A percentile compares a stretch with the other conserved stretches of the same genome.
phyloP scores from a whole-genome alignment of 1,139 yeast species.

The Diutina pseudorugosa region DNA sequence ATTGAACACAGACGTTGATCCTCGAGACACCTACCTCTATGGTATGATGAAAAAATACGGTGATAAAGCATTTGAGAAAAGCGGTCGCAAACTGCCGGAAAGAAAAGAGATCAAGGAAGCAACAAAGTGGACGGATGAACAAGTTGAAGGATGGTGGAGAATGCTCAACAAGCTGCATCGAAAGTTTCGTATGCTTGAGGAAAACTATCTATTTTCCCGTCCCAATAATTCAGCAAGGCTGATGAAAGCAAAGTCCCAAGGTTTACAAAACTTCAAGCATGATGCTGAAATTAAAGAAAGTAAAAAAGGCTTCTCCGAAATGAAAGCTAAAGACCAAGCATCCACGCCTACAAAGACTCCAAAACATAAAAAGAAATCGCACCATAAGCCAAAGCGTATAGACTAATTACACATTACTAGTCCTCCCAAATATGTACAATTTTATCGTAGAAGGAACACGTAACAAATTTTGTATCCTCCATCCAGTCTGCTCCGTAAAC shows the following conservation, averaged over 20 bases:
- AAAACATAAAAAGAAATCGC: conserved; percentile 3
- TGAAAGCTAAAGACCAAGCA: neutral
- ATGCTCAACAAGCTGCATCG: conserved; percentile 58
- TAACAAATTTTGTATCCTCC: conserved; percentile 33
- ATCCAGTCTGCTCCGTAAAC: conserved; percentile 94
- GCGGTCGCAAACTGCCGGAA: conserved; percentile 35
- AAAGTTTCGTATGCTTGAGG: conserved; percentile 49
- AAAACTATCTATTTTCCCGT: conserved; percentile 22
- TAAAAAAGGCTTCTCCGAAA: neutral
- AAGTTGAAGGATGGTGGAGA: conserved; percentile 86
- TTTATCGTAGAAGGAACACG: conserved; percentile 87
- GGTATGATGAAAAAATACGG: conserved; percentile 42
- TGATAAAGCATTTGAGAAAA: conserved; percentile 31
- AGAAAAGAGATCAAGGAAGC: conserved; percentile 41
- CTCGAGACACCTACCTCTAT: conserved; percentile 45
- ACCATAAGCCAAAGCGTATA: neutral
- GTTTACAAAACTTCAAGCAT: neutral
- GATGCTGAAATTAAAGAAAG: neutral
- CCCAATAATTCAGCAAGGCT: neutral
- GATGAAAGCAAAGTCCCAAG: neutral
- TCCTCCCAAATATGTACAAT: conserved; percentile 60
- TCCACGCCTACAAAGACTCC: neutral
- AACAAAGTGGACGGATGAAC: conserved; percentile 75
- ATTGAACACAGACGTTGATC: conserved; percentile 8
- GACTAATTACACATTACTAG: neutral